These are phyloP conservation scores for Fusarium sarcochroum DNA, from an alignment of 2,329 filamentous ascomycete species.

Conservation along the genomic window DNA sequence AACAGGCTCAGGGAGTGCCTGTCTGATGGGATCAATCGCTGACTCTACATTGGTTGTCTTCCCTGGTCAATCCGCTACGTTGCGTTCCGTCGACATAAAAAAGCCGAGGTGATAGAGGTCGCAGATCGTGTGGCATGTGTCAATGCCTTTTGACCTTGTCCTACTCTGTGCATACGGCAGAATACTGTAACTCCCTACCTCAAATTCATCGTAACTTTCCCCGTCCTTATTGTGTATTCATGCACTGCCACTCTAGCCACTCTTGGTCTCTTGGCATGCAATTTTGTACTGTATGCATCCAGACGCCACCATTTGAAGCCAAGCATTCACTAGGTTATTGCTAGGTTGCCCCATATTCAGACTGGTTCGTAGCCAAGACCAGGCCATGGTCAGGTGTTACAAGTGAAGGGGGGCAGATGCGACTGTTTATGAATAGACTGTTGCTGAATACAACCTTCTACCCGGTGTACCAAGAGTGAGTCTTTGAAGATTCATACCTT, in stretches of 20 bases:
- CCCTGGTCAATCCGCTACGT: conserved; percentile 18
- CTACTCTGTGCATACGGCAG: neutral
- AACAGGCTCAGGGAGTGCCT: conserved; percentile 33
- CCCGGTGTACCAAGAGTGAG: neutral
- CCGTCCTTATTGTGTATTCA: conserved; percentile 7
- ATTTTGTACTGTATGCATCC: conserved; percentile 15
- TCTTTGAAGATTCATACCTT: neutral
- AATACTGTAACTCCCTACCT: neutral
- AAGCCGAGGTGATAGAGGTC: conserved; percentile 40
- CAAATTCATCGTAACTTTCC: neutral
- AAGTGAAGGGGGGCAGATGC: conserved; percentile 18
- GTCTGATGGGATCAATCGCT: conserved; percentile 35
- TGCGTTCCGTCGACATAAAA: conserved; percentile 21
- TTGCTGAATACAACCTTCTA: neutral
- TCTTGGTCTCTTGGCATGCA: conserved; percentile 27
- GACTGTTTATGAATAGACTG: neutral
- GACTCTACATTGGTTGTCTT: conserved; percentile 20
- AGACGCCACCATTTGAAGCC: conserved; percentile 41
- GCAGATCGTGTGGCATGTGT: conserved; percentile 37
- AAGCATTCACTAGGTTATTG: conserved; percentile 33
- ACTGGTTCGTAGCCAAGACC: conserved; percentile 41
- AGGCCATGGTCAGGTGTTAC: conserved; percentile 37
- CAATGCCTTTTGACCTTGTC: conserved; percentile 1
- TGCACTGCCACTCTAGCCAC: conserved; percentile 28
- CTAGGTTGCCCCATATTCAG: conserved; percentile 37